Base-by-base conservation (phyloP, 2,329 filamentous ascomycete genomes). In the Aspergillus hiratsukae region DNA sequence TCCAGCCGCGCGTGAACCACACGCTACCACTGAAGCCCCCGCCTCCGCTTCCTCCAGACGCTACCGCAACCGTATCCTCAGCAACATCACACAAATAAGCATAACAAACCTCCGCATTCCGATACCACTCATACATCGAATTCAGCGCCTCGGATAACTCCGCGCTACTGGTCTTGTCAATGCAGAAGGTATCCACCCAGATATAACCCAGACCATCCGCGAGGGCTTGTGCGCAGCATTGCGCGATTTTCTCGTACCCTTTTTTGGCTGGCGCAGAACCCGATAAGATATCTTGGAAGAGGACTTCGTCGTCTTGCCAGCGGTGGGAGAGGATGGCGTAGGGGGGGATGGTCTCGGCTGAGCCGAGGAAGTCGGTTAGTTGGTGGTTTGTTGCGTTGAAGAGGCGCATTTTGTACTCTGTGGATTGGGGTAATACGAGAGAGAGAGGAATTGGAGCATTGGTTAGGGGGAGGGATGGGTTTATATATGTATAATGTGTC, bases 281-380 rank as follows among this genome's bases (percentile, higher is more conserved):
- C 1, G n/a, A 14, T n/a, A 56, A 3, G 14, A 61, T 52, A 21
- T 66, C 63, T 29, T 63, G 58, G 23, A 64, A 59, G 5, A 55
- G 49, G 9, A 66, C 64, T 51, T 68, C 65, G n/a, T 65, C 61
- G 10, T 49, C 25, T 31, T 59, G 57, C 64, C 66, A 67, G 31
- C 56, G 53, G 52, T 68, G 66, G 28, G 64, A 67, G 21, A 68
- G 63, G 37, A 68, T 65, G 8, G 66, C 65, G 56, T 68, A 68
- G 23, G 14, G 35, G 5, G 57, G 61, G 21, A 54, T 55, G 8
- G 28, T n/a, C 21, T 50, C 49, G 41, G 23, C 23, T 3, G 23
- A 23, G 23, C 41, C 21, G 21, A 46, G 21, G 43, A 46, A 46
- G 4, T 46, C 19, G 43, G 43, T 46, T 5, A 46, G 23, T 17